These are phyloP conservation scores for Cryphonectria nitschkei DNA, from an alignment of 2,329 filamentous ascomycete genomes.

Conservation along the genomic window DNA sequence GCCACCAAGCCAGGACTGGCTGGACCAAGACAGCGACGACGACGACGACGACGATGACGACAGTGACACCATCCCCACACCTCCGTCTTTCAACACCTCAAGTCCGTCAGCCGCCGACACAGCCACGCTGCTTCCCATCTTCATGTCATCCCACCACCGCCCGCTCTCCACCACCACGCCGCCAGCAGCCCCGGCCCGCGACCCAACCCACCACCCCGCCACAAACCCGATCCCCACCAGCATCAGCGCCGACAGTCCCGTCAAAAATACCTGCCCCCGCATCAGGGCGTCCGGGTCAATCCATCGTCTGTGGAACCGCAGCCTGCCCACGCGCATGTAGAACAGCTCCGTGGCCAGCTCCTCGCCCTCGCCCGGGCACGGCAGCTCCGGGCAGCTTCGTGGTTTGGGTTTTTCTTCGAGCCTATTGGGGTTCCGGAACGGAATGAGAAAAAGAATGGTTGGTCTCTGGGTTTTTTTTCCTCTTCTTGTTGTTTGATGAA, in stretches of 20 bases:
- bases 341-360: slow-evolving; percentile 37
- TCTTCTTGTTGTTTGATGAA: background rate
- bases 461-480: no score
- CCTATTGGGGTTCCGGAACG: slow-evolving; percentile 25
- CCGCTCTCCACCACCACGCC: background rate
- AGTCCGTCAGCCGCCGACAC: background rate
- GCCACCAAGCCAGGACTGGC: background rate
- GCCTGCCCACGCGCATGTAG: slow-evolving; percentile 39
- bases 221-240: slow-evolving; percentile 20
- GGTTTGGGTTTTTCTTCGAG: slow-evolving; percentile 36
- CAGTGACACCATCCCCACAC: background rate
- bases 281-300: slow-evolving; percentile 34
- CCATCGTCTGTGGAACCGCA: slow-evolving; percentile 39
- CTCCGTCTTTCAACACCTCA: background rate
- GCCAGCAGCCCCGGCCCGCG: slow-evolving; percentile 7
- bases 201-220: slow-evolving; percentile 17
- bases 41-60: background rate
- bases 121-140: background rate
- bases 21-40: no score
- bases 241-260: slow-evolving; percentile 14
- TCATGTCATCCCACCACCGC: background rate
- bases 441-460: background rate
- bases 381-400: slow-evolving; percentile 33
- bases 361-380: slow-evolving; percentile 30
- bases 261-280: slow-evolving; percentile 25